These are phyloP conservation scores for Zymoseptoria brevis DNA, from an alignment of 2,329 filamentous ascomycete species.

Conservation along the genomic window DNA sequence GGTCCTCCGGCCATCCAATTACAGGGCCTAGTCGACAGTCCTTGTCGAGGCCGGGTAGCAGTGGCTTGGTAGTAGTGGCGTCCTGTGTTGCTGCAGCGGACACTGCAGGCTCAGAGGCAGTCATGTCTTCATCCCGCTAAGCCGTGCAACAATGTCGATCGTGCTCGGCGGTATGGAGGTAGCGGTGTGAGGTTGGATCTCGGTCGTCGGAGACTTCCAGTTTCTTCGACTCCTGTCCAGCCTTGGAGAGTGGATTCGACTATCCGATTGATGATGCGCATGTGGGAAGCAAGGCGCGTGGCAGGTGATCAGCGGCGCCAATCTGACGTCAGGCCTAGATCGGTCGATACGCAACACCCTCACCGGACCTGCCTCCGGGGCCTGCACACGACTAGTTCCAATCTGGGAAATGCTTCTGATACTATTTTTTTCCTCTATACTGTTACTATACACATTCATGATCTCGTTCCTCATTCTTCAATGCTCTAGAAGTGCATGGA, in stretches of 20 bases:
- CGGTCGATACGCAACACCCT: too few relatives aligned
- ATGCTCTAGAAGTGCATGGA: background rate
- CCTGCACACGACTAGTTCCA: too few relatives aligned
- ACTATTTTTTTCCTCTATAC: too few relatives aligned
- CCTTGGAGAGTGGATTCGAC: too few relatives aligned
- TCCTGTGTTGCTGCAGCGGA: background rate
- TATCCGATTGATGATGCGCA: too few relatives aligned
- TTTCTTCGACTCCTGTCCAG: background rate
- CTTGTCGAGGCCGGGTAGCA: slow-evolving; percentile 11
- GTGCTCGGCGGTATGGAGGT: background rate
- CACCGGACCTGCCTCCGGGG: too few relatives aligned
- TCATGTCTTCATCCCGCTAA: background rate
- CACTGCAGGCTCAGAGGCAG: background rate
- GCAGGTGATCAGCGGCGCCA: too few relatives aligned
- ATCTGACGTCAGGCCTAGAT: too few relatives aligned
- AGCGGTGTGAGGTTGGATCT: background rate
- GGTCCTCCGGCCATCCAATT: slow-evolving; percentile 29
- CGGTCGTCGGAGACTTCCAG: background rate
- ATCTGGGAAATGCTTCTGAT: too few relatives aligned
- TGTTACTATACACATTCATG: background rate
- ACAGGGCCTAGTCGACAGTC: slow-evolving; percentile 27
- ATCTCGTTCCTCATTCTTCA: background rate
- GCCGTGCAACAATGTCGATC: background rate
- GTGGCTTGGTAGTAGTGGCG: background rate
- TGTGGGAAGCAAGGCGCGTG: too few relatives aligned